Conservation (phyloP, 345 rosid genomes). For the Cardiospermum halicacabum region DNA sequence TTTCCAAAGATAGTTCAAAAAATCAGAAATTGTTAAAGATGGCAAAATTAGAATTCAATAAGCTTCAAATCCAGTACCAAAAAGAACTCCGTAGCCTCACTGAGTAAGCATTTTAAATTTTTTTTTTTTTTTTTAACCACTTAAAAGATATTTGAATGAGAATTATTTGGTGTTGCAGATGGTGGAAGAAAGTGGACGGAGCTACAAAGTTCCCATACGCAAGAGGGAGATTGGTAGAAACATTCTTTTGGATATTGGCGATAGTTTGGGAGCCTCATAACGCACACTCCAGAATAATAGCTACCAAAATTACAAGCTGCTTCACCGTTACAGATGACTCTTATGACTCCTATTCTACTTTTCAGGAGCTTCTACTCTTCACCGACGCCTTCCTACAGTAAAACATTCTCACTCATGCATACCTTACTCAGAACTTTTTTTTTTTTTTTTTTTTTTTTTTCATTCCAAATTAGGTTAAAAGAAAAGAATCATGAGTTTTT, state of each 20-base stretch:
- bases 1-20: constrained; percentile 16
- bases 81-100: constrained; percentile 25
- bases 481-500: too few species aligned
- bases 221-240: constrained; percentile 10
- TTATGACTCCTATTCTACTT: constrained; percentile 26
- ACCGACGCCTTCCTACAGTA: constrained; percentile 16
- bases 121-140: too few species aligned
- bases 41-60: constrained; percentile 30
- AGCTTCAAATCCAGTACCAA: constrained; percentile 31
- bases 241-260: neutral
- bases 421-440: too few species aligned
- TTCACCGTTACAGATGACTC: constrained; percentile 13
- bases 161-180: too few species aligned
- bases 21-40: constrained; percentile 14
- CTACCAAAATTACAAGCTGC: constrained; percentile 20
- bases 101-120: too few species aligned
- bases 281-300: constrained; percentile 2
- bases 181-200: constrained; percentile 36
- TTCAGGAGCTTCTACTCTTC: constrained; percentile 26
- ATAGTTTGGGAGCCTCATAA: constrained; percentile 15
- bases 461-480: too few species aligned
- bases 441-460: too few species aligned
- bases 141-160: too few species aligned
- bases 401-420: too few species aligned
- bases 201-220: constrained; percentile 22